A percentile compares a stretch with the other conserved stretches of the same genome.
These are phyloP conservation scores for Solanum virginianum DNA, from an alignment of 257 asterid species.

Conservation along the genomic window DNA sequence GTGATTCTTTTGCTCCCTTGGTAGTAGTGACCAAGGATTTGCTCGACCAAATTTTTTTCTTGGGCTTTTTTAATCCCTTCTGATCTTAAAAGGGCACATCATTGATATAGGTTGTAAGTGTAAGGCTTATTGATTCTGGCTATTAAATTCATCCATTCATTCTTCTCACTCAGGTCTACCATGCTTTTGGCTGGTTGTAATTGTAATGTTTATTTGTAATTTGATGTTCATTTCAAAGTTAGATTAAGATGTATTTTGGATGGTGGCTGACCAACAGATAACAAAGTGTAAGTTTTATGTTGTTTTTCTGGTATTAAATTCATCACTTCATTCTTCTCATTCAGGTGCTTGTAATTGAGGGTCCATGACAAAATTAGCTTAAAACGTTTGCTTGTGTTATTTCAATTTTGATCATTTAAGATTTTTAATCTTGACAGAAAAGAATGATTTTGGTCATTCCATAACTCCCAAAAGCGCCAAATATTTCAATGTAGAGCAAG, in stretches of 20 bases:
- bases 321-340: neutral
- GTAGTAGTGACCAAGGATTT: conserved; percentile 1
- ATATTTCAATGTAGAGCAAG: too few species aligned
- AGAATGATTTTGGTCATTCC: too few species aligned
- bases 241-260: neutral
- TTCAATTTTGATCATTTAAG: too few species aligned
- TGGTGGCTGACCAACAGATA: neutral
- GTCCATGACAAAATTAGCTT: too few species aligned
- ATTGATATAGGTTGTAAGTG: neutral
- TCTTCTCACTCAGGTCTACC: neutral
- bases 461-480: too few species aligned
- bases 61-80: conserved; percentile 2
- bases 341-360: too few species aligned
- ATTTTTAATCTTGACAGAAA: too few species aligned
- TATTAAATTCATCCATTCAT: neutral
- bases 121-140: neutral
- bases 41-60: conserved; percentile 8
- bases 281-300: neutral
- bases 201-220: neutral
- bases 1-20: conserved; percentile 24
- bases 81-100: neutral
- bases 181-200: conserved; percentile 1
- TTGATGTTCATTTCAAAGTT: neutral
- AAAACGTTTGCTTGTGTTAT: too few species aligned
- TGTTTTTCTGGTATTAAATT: neutral